Evolutionary conservation across 805 yeast species (phyloP), one percentile per base, ranked within the genome.

Genomic region (Metschnikowia shivogae): DNA sequence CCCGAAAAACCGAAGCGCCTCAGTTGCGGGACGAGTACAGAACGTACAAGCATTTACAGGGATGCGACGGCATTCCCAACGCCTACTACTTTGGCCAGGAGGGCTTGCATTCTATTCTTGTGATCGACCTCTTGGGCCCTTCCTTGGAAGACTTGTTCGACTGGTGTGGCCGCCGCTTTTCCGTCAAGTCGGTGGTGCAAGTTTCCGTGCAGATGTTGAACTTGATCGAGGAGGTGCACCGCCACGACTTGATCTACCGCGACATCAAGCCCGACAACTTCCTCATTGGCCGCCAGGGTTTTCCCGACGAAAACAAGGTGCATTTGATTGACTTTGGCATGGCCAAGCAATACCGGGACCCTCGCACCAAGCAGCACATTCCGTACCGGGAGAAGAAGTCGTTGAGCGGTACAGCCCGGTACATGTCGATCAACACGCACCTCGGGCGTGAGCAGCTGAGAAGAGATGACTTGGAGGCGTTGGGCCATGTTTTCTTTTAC

Each of bases 361-460:
- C 92, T 28, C 74, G 81, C 55, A 81, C 92, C 0, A 84, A 84
- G 57, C 85, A 79, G 53, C 95, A 86, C 64, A 86, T 86, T 46
- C 93, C 93, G 9, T 93, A 92, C 68, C 80, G 96, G 55, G 98
- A 92, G 71, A 90, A 92, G 69, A 92, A 93, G 68, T 89, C 92
- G 60, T 79, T 92, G 59, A 92, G 97, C 12, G 99, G 99, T 61
- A 92, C 99, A 22, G 98, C 98, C 13, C 82, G 99, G 62, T 93
- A 92, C 66, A 97, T 97, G 42, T 80, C 89, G 48, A 84, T 93
- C 56, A 92, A 90, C 68, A 92, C 99, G 30, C 99, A 92, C 69
- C 74, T 93, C 64, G 99, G 99, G 45, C 86, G 92, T 56, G 99
- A 92, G 65, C 99, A 92, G 70, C 82, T 89, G 57, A 82, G 99